Percentiles rank a stretch among this genome's conserved stretches.
Conservation (phyloP, 169 alveolate species). For the Eimeria necatrix region DNA sequence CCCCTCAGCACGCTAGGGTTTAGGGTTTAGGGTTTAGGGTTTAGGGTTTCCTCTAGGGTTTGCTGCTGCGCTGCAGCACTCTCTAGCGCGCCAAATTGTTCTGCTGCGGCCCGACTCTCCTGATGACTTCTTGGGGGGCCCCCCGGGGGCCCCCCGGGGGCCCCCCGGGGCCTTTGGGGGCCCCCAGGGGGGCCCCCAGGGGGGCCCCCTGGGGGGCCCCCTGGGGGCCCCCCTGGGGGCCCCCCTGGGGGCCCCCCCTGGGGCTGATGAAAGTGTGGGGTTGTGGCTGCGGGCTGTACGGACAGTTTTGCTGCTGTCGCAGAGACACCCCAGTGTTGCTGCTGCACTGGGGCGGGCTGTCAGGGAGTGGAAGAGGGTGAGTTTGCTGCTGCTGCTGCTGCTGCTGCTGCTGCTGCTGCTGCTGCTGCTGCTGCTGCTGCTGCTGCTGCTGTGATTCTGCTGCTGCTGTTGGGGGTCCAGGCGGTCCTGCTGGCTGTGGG, state of each 20-base stretch:
- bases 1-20: too few relatives aligned
- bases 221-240: too few relatives aligned
- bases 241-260: too few relatives aligned
- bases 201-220: too few relatives aligned
- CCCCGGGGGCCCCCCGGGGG: too few relatives aligned
- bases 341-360: neutral
- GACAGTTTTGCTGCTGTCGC: neutral
- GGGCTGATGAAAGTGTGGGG: neutral
- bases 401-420: conserved; percentile 39
- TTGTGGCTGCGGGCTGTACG: neutral
- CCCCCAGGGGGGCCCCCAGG: too few relatives aligned
- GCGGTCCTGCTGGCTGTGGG: neutral
- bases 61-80: neutral
- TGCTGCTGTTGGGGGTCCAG: neutral
- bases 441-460: neutral
- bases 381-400: conserved; percentile 21
- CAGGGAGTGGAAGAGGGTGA: neutral
- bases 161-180: too few relatives aligned
- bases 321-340: neutral
- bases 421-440: conserved; percentile 2
- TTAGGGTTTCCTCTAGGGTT: conserved; percentile 10
- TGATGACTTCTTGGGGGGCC: neutral
- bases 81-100: neutral
- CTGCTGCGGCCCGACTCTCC: neutral
- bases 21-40: conserved; percentile 33